phyloP scores from a whole-genome alignment of 139 green algal genomes.

The Monoraphidium neglectum region DNA sequence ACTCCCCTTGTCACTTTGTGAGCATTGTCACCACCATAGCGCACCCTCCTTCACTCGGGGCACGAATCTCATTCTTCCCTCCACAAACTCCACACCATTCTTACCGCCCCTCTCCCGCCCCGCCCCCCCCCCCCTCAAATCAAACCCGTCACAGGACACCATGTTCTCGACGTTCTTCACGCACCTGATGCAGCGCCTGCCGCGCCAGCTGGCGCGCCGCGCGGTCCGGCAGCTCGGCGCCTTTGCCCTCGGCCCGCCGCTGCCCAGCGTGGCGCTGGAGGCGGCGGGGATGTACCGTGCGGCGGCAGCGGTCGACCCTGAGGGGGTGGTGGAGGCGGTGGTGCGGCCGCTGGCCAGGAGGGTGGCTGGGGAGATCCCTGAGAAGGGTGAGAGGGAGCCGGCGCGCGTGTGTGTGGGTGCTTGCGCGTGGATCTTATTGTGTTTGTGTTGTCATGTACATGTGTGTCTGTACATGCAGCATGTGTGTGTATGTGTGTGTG shows the following conservation, averaged over 20 bases:
- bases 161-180: conserved; percentile 66
- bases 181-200: conserved; percentile 50
- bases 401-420: not conserved
- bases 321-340: conserved; percentile 20
- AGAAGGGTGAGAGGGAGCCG: conserved; percentile 1
- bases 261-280: conserved; percentile 30
- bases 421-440: not conserved
- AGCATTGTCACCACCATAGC: too few relatives aligned
- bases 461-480: not conserved
- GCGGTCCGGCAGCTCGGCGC: conserved; percentile 57
- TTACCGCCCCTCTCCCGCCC: not conserved
- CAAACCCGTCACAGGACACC: not conserved
- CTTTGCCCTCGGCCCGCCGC: conserved; percentile 56
- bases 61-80: too few relatives aligned
- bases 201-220: conserved; percentile 34
- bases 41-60: too few relatives aligned
- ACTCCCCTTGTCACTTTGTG: too few relatives aligned
- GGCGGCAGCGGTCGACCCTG: not conserved
- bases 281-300: conserved; percentile 21
- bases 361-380: conserved; percentile 21
- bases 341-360: conserved; percentile 21
- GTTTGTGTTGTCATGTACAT: not conserved
- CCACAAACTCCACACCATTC: not conserved
- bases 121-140: too few relatives aligned
- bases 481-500: not conserved